These are phyloP conservation scores for Cephaloascus albidus DNA, from an alignment of 805 yeast species.

Conservation along the genomic window DNA sequence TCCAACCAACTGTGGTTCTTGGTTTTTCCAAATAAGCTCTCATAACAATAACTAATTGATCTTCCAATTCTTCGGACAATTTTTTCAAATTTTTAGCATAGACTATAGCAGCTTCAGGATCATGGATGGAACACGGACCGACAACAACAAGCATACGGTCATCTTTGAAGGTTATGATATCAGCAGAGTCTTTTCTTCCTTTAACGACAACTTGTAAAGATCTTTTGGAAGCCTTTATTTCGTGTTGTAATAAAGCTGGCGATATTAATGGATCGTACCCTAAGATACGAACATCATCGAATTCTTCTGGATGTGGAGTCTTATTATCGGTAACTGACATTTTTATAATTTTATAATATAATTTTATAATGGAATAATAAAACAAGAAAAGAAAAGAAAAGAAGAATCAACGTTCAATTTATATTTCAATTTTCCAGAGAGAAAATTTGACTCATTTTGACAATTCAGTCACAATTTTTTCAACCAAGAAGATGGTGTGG, in stretches of 20 bases:
- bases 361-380: no score
- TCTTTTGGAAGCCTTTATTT: conserved; percentile 55
- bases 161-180: conserved; percentile 63
- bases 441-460: no score
- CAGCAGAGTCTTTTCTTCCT: conserved; percentile 74
- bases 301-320: conserved; percentile 56
- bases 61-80: conserved; percentile 59
- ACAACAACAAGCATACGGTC: conserved; percentile 84
- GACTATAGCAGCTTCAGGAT: conserved; percentile 80
- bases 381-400: no score
- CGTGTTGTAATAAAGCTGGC: conserved; percentile 84
- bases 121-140: conserved; percentile 97
- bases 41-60: conserved; percentile 82
- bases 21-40: conserved; percentile 98
- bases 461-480: no score
- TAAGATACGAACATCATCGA: conserved; percentile 65
- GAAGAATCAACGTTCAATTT: no score
- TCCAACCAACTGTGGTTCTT: conserved; percentile 99
- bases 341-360: no score
- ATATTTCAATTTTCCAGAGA: no score
- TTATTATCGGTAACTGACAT: conserved; percentile 7
- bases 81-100: conserved; percentile 65
- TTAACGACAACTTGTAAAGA: conserved; percentile 55
- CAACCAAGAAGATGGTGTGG: no score
- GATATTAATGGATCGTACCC: conserved; percentile 94